Base-by-base conservation (phyloP, 2,329 filamentous ascomycete species). In the Intubia oerlemansii region DNA sequence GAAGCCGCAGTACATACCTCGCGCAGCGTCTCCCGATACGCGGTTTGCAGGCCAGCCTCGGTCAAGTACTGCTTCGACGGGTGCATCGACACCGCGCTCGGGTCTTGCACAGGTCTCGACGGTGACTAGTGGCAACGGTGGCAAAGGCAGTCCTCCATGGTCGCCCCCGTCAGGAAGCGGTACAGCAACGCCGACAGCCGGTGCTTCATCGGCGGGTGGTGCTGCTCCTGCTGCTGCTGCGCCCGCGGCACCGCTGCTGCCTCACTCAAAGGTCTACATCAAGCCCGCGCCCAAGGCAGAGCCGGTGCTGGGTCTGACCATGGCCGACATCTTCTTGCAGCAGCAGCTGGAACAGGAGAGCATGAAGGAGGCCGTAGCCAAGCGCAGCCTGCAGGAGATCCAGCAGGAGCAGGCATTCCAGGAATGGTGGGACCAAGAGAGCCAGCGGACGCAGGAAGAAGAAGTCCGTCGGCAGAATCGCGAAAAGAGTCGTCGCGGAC, bases 401-500 rank as follows among this genome's bases (percentile, higher is more conserved):
- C 88, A 98, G 47, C 71, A 88, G 38, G 88, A 98, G 50, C 88
- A 98, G 45, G 81, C 81, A 29, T 98, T 98, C 46, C 80, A 93
- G 45, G 73, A 90, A 46, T 92, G 84, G 82, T 92, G 82, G 82
- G 80, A 90, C 39, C 71, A 77, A 36, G 84, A 92, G 48, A 81
- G 73, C 41, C 62, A 62, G 34, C 61, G 77, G 17, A 66, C 75
- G 21, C 72, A 74, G 37, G 66, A 74, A 38, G 68, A 69, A 35
- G 63, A 66, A 35, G 57, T 58, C 4, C 44, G 50, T 25, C 47
- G 52, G 28, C 43, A 47, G 30, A n/a, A n/a, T n/a, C n/a, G n/a
- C n/a, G n/a, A n/a, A n/a, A n/a, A n/a, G n/a, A n/a, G n/a, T n/a
- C n/a, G n/a, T n/a, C n/a, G n/a, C n/a, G n/a, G n/a, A n/a, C n/a